Evolutionary conservation across 257 asterid genomes (phyloP), one percentile per base, ranked within the genome.

Genomic region (Rhazya stricta): DNA sequence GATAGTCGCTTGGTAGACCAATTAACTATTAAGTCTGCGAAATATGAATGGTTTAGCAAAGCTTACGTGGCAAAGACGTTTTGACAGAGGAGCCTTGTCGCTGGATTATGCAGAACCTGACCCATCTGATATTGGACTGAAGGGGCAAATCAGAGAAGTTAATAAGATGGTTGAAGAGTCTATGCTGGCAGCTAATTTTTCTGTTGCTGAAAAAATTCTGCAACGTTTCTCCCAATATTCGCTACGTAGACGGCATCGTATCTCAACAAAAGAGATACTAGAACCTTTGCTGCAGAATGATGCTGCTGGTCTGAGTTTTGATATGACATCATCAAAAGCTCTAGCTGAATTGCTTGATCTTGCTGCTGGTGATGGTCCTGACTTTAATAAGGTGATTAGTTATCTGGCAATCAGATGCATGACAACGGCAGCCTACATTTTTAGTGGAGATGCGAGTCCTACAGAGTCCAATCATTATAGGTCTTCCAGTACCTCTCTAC

Each of bases 41-140:
- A 89, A 88, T 87, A 80, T 94, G 89, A 94, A 94, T 85, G 74
- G 84, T 53, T 88, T 94, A 81, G 97, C 98, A n/a, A 94, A 92
- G 99, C 83, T 90, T 77, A 92, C 92, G 99, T 90, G 99, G 92
- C 96, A 86, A 84, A 91, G 87, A 74, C 97, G 99, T 77, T 88
- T 94, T 81, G 99, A 90, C 5, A 89, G 96, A 85, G 99, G 98
- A 77, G 99, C 99, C 67, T 82, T 92, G 77, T 39, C 43, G 92
- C 99, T n/a, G n/a, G n/a, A 69, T 97, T 94, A 86, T 21, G 97
- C 99, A 76, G 99, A 94, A 89, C 99, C 92, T 78, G 96, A 94
- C 70, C 99, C 99, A 72, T 96, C 92, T 83, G 99, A 94, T 82
- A 88, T 92, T 11, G 99, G 99, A 39, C 43, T 77, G 70, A 69